These are phyloP conservation scores for Fraxinus nigra DNA, from an alignment of 305 asterid genomes.

Conservation along the genomic window DNA sequence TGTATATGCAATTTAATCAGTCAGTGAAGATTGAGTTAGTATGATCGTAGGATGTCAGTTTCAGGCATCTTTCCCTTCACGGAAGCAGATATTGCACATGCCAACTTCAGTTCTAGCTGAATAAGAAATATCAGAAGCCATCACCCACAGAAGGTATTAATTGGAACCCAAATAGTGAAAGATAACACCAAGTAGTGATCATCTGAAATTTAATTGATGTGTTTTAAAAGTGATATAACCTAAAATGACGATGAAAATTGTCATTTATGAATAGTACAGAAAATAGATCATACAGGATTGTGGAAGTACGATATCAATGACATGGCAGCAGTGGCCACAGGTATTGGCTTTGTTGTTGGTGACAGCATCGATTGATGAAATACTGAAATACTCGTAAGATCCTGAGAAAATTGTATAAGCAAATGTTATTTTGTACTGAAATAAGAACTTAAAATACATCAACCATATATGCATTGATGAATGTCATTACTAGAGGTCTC, in stretches of 20 bases:
- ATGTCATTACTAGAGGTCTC: background rate
- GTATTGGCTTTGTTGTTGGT: constrained; percentile 66
- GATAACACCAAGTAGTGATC: constrained; percentile 6
- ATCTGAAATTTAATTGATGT: constrained; percentile 10
- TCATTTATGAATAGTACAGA: constrained; percentile 5
- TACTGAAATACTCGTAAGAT: constrained; percentile 37
- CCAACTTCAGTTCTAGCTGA: constrained; percentile 2
- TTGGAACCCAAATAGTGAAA: constrained; percentile 10
- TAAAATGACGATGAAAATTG: background rate
- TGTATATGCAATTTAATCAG: background rate
- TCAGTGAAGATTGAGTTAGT: constrained; percentile 4
- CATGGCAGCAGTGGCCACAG: constrained; percentile 65
- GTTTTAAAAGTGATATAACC: background rate
- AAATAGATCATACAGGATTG: constrained; percentile 55
- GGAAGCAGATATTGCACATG: background rate
- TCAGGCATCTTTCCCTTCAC: background rate
- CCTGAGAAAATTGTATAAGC: constrained; percentile 47
- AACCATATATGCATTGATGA: constrained; percentile 12
- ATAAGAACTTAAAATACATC: constrained; percentile 3
- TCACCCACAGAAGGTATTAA: constrained; percentile 1
- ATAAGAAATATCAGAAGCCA: constrained; percentile 17
- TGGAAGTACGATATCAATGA: constrained; percentile 75
- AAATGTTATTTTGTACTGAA: constrained; percentile 9
- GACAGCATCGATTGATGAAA: constrained; percentile 76
- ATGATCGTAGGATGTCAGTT: background rate